Evolutionary conservation across 768 basidiomycete species (phyloP).

Genomic region (Boletus vinaceobasis): DNA sequence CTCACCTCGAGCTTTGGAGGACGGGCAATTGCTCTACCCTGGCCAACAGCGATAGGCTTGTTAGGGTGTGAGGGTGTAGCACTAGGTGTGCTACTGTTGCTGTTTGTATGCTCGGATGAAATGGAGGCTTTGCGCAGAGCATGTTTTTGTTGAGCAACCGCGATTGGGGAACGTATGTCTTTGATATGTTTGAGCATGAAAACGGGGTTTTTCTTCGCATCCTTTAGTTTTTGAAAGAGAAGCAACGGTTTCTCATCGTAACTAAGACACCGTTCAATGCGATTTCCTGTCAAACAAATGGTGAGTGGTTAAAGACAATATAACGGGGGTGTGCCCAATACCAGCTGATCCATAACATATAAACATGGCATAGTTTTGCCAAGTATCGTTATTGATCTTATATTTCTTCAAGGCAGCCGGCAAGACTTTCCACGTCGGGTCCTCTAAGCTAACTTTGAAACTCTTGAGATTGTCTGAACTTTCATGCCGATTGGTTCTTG

Average conservation of each 20-base stretch:
- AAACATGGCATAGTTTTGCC: conserved; percentile 99
- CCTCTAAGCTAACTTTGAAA: conserved; percentile 96
- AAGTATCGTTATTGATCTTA: conserved; percentile 96
- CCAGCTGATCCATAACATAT: conserved; percentile 95
- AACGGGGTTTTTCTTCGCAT: conserved; percentile 95
- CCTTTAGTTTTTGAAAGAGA: conserved; percentile 96
- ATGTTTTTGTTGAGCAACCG: conserved; percentile 95
- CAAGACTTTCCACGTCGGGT: conserved; percentile 97
- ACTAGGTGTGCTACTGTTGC: conserved; percentile 17
- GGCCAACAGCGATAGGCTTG: conserved; percentile 28
- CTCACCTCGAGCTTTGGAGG: conserved; percentile 71
- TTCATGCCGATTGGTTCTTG: conserved; percentile 54
- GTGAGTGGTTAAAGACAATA: not conserved
- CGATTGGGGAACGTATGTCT: conserved; percentile 96
- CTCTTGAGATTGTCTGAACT: conserved; percentile 78
- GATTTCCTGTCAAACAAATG: conserved; percentile 46
- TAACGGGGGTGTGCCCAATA: conserved; percentile 26
- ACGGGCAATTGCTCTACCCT: conserved; percentile 41
- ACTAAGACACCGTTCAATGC: conserved; percentile 89
- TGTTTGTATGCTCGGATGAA: conserved; percentile 25
- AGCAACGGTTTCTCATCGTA: conserved; percentile 98
- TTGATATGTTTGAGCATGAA: conserved; percentile 96
- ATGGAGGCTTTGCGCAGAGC: conserved; percentile 76
- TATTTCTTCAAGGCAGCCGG: conserved; percentile 99
- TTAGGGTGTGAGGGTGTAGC: conserved; percentile 17